Evolutionary conservation across 2,329 filamentous ascomycete genomes (phyloP).

Genomic region (Trichophyton schoenleinii): DNA sequence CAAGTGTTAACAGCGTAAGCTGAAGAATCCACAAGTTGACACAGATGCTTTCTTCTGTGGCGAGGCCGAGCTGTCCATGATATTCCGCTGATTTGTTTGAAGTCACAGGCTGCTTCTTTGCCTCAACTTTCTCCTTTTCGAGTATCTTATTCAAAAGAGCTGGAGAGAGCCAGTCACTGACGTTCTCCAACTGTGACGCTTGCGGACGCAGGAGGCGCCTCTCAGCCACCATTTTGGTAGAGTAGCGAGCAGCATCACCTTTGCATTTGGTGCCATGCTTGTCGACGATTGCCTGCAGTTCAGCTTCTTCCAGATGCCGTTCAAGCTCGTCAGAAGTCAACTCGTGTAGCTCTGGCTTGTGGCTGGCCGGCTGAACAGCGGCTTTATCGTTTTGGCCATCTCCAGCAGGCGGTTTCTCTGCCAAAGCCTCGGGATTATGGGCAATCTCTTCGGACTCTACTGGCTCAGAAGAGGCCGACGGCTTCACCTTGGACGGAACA

Average conservation of each 20-base stretch:
- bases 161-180: conserved; percentile 63
- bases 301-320: conserved; percentile 74
- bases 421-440: neutral
- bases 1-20: conserved; percentile 54
- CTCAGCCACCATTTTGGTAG: conserved; percentile 69
- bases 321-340: conserved; percentile 78
- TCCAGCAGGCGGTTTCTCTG: conserved; percentile 5
- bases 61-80: conserved; percentile 25
- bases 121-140: conserved; percentile 42
- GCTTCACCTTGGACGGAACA: conserved; percentile 67
- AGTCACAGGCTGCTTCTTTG: conserved; percentile 21
- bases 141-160: conserved; percentile 69
- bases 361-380: neutral
- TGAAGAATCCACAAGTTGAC: conserved; percentile 75
- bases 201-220: conserved; percentile 68
- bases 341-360: conserved; percentile 17
- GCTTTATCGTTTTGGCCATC: conserved; percentile 12
- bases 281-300: conserved; percentile 76
- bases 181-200: conserved; percentile 56
- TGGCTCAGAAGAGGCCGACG: conserved; percentile 23
- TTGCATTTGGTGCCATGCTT: conserved; percentile 67
- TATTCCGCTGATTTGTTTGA: conserved; percentile 9
- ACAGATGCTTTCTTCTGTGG: conserved; percentile 64
- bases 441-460: neutral
- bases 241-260: conserved; percentile 65